Percentiles rank a stretch among this genome's conserved stretches.
Evolutionary conservation across 768 basidiomycete genomes (phyloP).

Genomic region (Pleurotus eryngii): DNA sequence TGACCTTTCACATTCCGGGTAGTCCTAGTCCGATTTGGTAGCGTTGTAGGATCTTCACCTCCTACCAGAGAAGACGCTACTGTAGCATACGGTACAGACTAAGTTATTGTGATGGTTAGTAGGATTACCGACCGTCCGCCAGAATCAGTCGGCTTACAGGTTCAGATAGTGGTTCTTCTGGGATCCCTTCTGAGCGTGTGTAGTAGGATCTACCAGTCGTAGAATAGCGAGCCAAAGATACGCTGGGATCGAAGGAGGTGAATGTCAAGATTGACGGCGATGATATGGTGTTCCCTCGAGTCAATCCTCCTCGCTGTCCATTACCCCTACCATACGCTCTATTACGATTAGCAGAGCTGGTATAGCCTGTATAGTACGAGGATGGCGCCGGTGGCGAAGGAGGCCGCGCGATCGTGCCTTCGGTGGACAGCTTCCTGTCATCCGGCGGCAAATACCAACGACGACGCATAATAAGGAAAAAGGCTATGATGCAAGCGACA

Average conservation of each 20-base stretch:
- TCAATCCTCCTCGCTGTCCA: no score
- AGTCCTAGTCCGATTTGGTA: not conserved
- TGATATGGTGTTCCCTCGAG: not conserved
- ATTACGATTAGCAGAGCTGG: no score
- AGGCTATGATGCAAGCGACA: not conserved
- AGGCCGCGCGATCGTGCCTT: not conserved
- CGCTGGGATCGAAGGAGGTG: not conserved
- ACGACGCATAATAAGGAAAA: not conserved
- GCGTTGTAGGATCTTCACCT: not conserved
- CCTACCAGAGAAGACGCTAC: not conserved
- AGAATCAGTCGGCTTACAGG: no score
- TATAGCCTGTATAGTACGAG: no score
- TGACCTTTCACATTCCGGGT: not conserved
- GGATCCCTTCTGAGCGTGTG: not conserved
- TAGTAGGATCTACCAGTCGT: not conserved
- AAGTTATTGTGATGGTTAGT: not conserved
- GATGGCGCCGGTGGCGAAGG: not conserved
- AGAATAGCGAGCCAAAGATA: not conserved
- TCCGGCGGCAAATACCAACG: not conserved
- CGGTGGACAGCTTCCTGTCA: not conserved
- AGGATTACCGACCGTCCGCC: no score
- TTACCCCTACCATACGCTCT: no score
- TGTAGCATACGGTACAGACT: not conserved
- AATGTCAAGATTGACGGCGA: not conserved
- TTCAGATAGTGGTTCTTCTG: not conserved